A percentile compares a stretch with the other conserved stretches of the same genome.
Conservation (phyloP, 2,329 filamentous ascomycete genomes). For the Penicillium sp. region DNA sequence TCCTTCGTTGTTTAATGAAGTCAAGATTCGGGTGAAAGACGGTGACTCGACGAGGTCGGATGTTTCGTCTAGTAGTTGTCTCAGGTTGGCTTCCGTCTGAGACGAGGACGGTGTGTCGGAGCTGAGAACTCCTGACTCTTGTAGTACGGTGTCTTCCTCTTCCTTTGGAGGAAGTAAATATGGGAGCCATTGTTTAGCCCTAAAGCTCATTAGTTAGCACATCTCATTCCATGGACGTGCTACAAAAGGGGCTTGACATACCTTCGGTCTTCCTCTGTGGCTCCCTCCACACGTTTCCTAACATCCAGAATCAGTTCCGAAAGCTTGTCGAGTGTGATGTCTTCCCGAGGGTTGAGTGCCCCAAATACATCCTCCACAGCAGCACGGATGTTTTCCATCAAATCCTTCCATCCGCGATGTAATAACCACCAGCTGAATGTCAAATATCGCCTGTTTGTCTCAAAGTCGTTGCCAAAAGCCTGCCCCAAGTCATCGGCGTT, state of each 20-base stretch:
- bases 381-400: slow-evolving; percentile 76
- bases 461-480: slow-evolving; percentile 86
- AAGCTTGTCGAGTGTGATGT: slow-evolving; percentile 75
- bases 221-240: background rate
- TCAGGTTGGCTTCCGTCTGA: slow-evolving; percentile 53
- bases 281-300: slow-evolving; percentile 77
- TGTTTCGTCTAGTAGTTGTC: slow-evolving; percentile 88
- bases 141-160: slow-evolving; percentile 78
- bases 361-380: slow-evolving; percentile 89
- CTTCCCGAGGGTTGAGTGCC: slow-evolving; percentile 80
- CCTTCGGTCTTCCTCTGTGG: slow-evolving; percentile 60
- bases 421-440: slow-evolving; percentile 98
- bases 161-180: slow-evolving; percentile 76
- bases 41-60: slow-evolving; percentile 94
- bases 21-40: slow-evolving; percentile 80
- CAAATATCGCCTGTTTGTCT: slow-evolving; percentile 90
- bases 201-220: slow-evolving; percentile 16
- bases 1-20: slow-evolving; percentile 77
- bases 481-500: slow-evolving; percentile 88
- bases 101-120: slow-evolving; percentile 34
- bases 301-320: slow-evolving; percentile 78
- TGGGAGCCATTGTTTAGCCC: slow-evolving; percentile 68
- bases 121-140: slow-evolving; percentile 71
- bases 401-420: slow-evolving; percentile 79
- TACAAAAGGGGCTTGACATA: slow-evolving; percentile 22